Evolutionary conservation across 2,329 filamentous ascomycete species (phyloP).

Genomic region (Diplodia sapinea): DNA sequence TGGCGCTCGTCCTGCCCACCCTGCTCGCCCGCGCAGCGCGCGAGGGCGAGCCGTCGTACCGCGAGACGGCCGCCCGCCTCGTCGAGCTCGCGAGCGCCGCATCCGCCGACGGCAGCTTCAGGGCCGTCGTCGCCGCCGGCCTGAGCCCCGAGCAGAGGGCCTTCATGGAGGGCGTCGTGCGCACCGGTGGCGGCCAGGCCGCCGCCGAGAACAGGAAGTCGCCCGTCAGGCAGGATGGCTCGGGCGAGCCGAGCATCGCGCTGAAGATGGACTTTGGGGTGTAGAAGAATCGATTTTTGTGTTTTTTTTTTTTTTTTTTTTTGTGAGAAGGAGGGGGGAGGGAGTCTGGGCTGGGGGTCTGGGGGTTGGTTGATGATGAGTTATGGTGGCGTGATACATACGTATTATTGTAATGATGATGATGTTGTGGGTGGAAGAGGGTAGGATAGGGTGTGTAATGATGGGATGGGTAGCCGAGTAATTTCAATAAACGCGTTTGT

Average conservation of each 20-base stretch:
- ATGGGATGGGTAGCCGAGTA: too few species aligned
- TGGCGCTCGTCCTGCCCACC: conserved; percentile 77
- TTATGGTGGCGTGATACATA: too few species aligned
- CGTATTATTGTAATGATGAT: too few species aligned
- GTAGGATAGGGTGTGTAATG: too few species aligned
- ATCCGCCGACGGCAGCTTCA: too few species aligned
- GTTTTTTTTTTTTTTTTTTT: too few species aligned
- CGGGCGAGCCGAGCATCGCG: conserved; percentile 77
- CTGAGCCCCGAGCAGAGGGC: conserved; percentile 73
- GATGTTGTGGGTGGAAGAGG: too few species aligned
- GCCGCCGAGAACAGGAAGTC: conserved; percentile 43
- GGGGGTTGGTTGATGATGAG: too few species aligned
- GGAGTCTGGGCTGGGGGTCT: too few species aligned
- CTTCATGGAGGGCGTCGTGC: conserved; percentile 82
- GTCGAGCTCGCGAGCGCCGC: too few species aligned
- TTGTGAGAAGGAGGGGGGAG: too few species aligned
- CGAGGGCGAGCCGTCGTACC: conserved; percentile 64
- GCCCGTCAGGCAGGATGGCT: conserved; percentile 58
- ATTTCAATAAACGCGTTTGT: too few species aligned
- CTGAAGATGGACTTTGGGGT: conserved; percentile 84
- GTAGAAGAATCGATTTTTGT: neutral
- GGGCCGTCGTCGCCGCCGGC: conserved; percentile 68
- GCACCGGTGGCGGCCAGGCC: conserved; percentile 54
- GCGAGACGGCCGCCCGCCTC: conserved; percentile 76
- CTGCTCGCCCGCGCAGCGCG: conserved; percentile 74